Evolutionary conservation across 306 rosid genomes (phyloP), one percentile per base, ranked within the genome.

Genomic region (Quercus dentata): DNA sequence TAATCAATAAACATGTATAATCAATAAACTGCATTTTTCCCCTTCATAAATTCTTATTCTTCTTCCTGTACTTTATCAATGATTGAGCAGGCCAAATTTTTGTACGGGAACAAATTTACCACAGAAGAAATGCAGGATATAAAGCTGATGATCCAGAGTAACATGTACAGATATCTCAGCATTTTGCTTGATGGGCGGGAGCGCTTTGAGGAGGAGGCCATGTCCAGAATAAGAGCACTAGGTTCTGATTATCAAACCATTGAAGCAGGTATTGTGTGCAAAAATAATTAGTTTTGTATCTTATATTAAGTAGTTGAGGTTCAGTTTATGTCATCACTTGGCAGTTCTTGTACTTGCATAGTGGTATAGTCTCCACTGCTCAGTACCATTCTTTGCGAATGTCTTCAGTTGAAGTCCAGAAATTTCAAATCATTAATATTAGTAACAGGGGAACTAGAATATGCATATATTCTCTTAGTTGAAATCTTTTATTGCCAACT

Each of bases 151-250:
- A 93, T 96, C 79, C 97, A 96, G 80, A 96, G 98, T 84, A 93
- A 91, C 83, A 87, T 96, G 94, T 96, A 96, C 84, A 96, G 86
- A 83, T 96, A 96, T 87, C 94, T 96, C 68, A 96, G 99, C 86
- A 91, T 90, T 88, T 81, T 96, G 78, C 97, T 96, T 23, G 98
- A 96, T 83, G 99, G 99, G 75, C 91, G 97, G 76, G 99, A 96
- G 81, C 98, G 97, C 51, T 96, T 96, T 71, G 98, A 96, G 90
- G 99, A 96, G 85, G 98, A 96, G 79, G 90, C 81, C 72, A 74
- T 83, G 57, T 81, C 92, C 72, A 79, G 86, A 85, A 87, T 84
- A 77, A 86, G 80, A 61, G 87, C 80, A 76, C 83, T 69, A 74
- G 74, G 73, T 81, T 82, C 94, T 57, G 76, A 81, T 59, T 77